Conservation (phyloP, 1,284 basidiomycete species). For the Uromyces viciae-fabae region DNA sequence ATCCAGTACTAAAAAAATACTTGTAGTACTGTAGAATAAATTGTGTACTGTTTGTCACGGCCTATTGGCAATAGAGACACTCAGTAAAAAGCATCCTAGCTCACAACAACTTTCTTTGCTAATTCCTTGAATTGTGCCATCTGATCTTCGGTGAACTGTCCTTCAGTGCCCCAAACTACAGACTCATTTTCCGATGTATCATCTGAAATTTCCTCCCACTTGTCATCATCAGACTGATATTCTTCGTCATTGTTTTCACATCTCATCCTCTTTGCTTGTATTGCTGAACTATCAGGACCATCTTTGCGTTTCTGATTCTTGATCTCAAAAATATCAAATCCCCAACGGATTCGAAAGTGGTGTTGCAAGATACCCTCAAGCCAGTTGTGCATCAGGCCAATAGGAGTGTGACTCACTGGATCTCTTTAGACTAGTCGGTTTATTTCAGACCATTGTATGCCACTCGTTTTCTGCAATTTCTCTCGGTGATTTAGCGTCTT, state of each 20-base stretch:
- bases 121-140: background rate
- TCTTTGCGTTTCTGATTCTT: background rate
- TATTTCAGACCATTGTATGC: constrained; percentile 19
- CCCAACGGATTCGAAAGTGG: constrained; percentile 11
- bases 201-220: too few species aligned
- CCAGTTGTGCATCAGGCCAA: constrained; percentile 39
- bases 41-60: too few species aligned
- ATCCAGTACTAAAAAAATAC: too few species aligned
- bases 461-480: background rate
- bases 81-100: too few species aligned
- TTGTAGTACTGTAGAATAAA: too few species aligned
- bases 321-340: background rate
- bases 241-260: too few species aligned
- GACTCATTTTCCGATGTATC: too few species aligned
- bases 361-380: constrained; percentile 19
- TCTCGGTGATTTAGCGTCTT: background rate
- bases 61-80: too few species aligned
- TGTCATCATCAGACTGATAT: too few species aligned
- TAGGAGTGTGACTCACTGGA: background rate
- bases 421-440: constrained; percentile 18
- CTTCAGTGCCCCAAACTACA: too few species aligned
- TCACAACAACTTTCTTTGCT: background rate
- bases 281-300: too few species aligned
- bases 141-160: background rate
- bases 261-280: background rate